Percentiles rank a stretch among this genome's conserved stretches.
These are phyloP conservation scores for Apiotrichum siamense DNA, from an alignment of 1,284 basidiomycete genomes.

Conservation along the genomic window DNA sequence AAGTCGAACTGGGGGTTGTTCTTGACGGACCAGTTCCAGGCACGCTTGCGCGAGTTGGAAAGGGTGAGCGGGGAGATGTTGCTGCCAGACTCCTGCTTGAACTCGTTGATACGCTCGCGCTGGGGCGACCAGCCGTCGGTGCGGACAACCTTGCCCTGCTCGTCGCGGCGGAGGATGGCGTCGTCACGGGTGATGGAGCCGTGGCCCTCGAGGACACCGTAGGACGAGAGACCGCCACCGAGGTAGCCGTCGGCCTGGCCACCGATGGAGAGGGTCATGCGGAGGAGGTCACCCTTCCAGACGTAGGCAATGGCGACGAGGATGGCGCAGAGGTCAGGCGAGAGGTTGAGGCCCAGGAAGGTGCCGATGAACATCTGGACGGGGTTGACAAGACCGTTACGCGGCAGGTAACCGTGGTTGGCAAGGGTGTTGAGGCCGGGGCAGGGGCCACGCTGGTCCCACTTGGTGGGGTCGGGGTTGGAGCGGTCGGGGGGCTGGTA, in stretches of 20 bases:
- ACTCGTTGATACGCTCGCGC: not conserved
- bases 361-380: conserved; percentile 26
- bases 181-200: conserved; percentile 19
- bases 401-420: conserved; percentile 33
- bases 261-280: conserved; percentile 24
- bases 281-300: conserved; percentile 33
- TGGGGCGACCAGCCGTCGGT: conserved; percentile 1
- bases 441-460: conserved; percentile 30
- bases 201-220: conserved; percentile 20
- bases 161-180: conserved; percentile 1
- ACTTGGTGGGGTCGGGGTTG: conserved; percentile 21
- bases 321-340: conserved; percentile 28
- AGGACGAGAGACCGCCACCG: conserved; percentile 10
- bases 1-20: conserved; percentile 18
- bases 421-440: conserved; percentile 43
- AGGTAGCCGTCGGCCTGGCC: conserved; percentile 4
- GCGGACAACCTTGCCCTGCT: not conserved
- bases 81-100: conserved; percentile 9
- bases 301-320: conserved; percentile 25
- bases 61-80: conserved; percentile 9
- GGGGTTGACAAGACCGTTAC: conserved; percentile 35
- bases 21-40: conserved; percentile 7
- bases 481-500: too few species aligned
- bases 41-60: conserved; percentile 9
- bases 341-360: conserved; percentile 28